Evolutionary conservation across 108 stramenopile genomes (phyloP).

Genomic region (Schizochytrium sp.): DNA sequence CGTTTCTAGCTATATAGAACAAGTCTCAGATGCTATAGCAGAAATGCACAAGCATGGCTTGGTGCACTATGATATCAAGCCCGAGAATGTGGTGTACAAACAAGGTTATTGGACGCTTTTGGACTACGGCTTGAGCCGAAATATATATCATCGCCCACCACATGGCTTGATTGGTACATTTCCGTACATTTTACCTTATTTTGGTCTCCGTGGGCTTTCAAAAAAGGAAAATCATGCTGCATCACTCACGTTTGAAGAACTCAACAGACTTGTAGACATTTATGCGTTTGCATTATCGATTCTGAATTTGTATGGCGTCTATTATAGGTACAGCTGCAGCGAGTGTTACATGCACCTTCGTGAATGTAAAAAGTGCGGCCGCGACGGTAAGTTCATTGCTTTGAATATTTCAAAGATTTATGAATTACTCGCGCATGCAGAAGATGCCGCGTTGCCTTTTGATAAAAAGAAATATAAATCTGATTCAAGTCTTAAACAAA

Average conservation of each 20-base stretch:
- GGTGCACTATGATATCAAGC: neutral
- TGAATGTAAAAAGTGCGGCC: neutral
- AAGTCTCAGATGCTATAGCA: neutral
- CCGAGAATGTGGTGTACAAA: neutral
- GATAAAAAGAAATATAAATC: neutral
- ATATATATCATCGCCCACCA: neutral
- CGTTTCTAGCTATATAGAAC: neutral
- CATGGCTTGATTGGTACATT: neutral
- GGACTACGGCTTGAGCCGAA: neutral
- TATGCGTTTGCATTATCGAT: neutral
- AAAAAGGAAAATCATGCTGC: neutral
- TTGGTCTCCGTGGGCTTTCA: neutral
- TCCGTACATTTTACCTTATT: neutral
- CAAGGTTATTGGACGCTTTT: neutral
- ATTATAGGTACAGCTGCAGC: neutral
- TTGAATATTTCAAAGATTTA: neutral
- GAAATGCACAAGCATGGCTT: neutral
- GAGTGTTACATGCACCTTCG: neutral
- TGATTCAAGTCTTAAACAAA: neutral
- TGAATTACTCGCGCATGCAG: neutral
- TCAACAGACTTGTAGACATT: neutral
- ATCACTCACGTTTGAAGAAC: neutral
- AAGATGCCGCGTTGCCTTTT: neutral
- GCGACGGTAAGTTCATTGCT: neutral
- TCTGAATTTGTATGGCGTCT: neutral